Conservation (phyloP, 164 flowering plant species). For the Cinnamomum chago region DNA sequence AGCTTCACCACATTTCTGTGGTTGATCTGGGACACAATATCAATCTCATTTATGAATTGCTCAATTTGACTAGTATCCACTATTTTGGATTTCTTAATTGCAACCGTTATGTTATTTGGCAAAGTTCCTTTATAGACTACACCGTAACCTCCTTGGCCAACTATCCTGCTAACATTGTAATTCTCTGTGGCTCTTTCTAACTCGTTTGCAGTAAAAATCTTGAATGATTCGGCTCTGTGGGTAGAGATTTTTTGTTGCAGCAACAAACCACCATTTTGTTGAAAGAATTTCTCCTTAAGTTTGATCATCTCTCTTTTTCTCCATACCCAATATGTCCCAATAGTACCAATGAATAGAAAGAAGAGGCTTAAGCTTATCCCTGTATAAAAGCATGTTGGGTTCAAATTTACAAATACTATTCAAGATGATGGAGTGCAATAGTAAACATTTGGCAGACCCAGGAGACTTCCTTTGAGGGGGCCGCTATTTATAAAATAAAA, state of each 20-base stretch:
- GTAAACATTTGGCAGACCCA: background rate
- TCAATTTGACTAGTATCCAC: constrained; percentile 21
- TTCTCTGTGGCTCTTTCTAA: constrained; percentile 15
- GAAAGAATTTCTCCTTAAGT: constrained; percentile 9
- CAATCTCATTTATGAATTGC: constrained; percentile 25
- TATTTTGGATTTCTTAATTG: constrained; percentile 23
- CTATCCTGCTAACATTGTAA: constrained; percentile 5
- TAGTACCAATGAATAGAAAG: background rate
- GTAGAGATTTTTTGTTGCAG: background rate
- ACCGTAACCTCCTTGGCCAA: constrained; percentile 19
- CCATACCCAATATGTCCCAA: constrained; percentile 1
- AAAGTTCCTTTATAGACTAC: constrained; percentile 20
- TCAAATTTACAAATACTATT: too few relatives aligned
- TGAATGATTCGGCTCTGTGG: background rate
- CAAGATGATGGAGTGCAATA: too few relatives aligned
- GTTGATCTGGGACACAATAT: constrained; percentile 20
- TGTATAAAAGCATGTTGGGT: background rate
- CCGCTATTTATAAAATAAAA: too few relatives aligned
- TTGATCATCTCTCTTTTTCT: constrained; percentile 9
- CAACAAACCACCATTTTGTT: constrained; percentile 11
- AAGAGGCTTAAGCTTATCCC: background rate
- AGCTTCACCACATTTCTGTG: constrained; percentile 25
- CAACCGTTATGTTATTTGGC: constrained; percentile 11
- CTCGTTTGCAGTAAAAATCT: constrained; percentile 10
- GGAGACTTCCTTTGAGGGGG: too few relatives aligned